Percentiles rank a stretch among this genome's conserved stretches.
phyloP scores from a whole-genome alignment of 805 yeast species.

The Gaillardinia entomophila region DNA sequence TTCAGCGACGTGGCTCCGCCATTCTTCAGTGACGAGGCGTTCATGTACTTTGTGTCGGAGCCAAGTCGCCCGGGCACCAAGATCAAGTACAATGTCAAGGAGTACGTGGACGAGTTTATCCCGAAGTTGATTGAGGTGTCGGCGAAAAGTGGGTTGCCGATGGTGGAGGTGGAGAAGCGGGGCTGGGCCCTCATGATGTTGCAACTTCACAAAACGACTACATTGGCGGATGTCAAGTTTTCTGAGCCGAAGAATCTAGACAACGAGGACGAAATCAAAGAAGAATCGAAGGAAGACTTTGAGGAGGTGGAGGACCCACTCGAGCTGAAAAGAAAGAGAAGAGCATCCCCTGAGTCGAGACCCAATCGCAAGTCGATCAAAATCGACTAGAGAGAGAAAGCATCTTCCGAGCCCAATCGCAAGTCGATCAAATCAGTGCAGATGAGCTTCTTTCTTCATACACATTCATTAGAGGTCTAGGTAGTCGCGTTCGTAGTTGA shows the following conservation, averaged over 20 bases:
- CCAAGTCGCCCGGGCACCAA: slow-evolving; percentile 16
- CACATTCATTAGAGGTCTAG: slow-evolving; percentile 13
- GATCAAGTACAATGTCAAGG: slow-evolving; percentile 38
- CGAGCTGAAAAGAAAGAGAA: too few species aligned
- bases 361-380: too few species aligned
- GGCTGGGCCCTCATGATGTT: slow-evolving; percentile 34
- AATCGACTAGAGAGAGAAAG: background rate
- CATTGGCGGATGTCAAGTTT: slow-evolving; percentile 18
- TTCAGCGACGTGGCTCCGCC: slow-evolving; percentile 30
- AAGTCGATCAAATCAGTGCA: background rate
- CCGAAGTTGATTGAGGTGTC: slow-evolving; percentile 2
- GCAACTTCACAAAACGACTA: slow-evolving; percentile 17
- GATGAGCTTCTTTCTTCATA: background rate
- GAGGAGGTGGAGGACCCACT: slow-evolving; percentile 1
- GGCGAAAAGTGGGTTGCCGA: background rate
- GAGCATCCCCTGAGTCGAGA: too few species aligned
- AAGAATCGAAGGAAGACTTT: slow-evolving; percentile 2
- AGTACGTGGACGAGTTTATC: slow-evolving; percentile 33
- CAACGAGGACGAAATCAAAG: slow-evolving; percentile 1
- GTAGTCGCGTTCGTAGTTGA: slow-evolving; percentile 33
- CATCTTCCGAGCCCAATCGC: background rate
- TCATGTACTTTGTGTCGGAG: slow-evolving; percentile 26
- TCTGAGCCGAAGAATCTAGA: background rate
- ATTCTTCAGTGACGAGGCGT: slow-evolving; percentile 47
- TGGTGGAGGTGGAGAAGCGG: slow-evolving; percentile 22